Base-by-base conservation (phyloP, 2,329 filamentous ascomycete species). In the Xylaria sp. region DNA sequence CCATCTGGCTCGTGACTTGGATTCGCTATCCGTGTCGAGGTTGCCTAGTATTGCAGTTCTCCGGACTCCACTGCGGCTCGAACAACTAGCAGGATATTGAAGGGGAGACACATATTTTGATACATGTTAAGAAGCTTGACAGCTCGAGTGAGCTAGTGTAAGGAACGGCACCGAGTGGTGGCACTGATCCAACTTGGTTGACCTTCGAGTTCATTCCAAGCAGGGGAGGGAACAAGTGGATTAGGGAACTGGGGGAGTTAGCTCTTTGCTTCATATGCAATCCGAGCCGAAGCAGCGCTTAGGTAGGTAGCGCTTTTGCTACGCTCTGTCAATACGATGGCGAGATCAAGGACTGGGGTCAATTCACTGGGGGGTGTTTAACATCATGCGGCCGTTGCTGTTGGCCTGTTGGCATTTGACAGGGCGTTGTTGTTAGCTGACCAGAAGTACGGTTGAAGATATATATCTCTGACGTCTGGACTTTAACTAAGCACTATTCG, bases 11-110 rank as follows among this genome's bases (percentile, higher is more conserved):
- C 38, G 17, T 19, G 39, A 41, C 44, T 17, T 48, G 39, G 49
- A 54, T 22, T 44, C 54, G 43, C n/a, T 45, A 59, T 40, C 52
- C 54, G 52, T 39, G 47, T 39, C 26, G 11, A 17, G 37, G 48
- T n/a, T 57, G 59, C 57, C 53, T 56, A 56, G 52, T 49, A 50
- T 52, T 54, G 51, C 55, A 59, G 55, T 59, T 38, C 40, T 53
- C 19, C 59, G 44, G 47, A 52, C 57, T 55, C 60, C 60, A 58
- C 60, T 7, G 29, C 34, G 37, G 18, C 19, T 21, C 24, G 37
- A 48, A 20, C 42, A 41, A 17, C 26, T 48, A 18, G 19, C 18
- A 26, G 20, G 39, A 46, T 41, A 38, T 40, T 40, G 50, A 60
- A 55, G 57, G 26, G 20, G 39, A 48, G 29, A 11, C 49, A 48